phyloP scores from a whole-genome alignment of 2,329 filamentous ascomycete species.

The Hypomyces rosellus region DNA sequence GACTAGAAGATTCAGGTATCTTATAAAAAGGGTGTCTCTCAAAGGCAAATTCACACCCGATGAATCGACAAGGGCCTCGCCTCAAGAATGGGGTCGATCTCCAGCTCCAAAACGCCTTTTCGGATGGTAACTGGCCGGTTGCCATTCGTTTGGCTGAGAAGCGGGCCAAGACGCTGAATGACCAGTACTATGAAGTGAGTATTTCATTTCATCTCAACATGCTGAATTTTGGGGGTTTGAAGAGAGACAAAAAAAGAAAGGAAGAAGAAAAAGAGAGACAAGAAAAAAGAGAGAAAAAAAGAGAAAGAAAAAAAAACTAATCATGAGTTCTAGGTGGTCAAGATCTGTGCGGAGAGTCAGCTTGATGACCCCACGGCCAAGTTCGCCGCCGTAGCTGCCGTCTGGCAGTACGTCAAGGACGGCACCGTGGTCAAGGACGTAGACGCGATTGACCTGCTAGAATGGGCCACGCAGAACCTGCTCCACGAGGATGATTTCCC shows the following conservation, averaged over 20 bases:
- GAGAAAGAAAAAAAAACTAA: not conserved
- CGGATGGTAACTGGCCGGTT: conserved; percentile 46
- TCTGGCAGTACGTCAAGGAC: conserved; percentile 42
- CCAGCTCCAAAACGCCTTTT: conserved; percentile 50
- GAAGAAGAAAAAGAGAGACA: no score
- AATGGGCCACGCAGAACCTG: conserved; percentile 44
- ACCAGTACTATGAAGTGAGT: conserved; percentile 50
- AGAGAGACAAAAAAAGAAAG: no score
- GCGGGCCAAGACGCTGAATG: conserved; percentile 41
- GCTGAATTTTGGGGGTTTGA: not conserved
- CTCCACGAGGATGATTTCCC: conserved; percentile 35
- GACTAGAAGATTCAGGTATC: not conserved
- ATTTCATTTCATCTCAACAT: not conserved
- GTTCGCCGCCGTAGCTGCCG: conserved; percentile 35
- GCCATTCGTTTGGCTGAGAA: conserved; percentile 48
- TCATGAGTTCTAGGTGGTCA: conserved; percentile 39
- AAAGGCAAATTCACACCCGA: conserved; percentile 12
- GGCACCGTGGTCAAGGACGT: conserved; percentile 41
- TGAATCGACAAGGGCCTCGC: conserved; percentile 29
- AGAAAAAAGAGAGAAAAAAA: no score
- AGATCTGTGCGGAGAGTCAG: conserved; percentile 45
- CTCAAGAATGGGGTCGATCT: conserved; percentile 47
- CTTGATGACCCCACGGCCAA: conserved; percentile 44
- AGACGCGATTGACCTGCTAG: conserved; percentile 47
- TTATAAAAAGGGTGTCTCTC: not conserved